Percentiles rank a stretch among this genome's conserved stretches.
These are phyloP conservation scores for Candida labiduridarum DNA, from an alignment of 1,139 yeast species.

Conservation along the genomic window DNA sequence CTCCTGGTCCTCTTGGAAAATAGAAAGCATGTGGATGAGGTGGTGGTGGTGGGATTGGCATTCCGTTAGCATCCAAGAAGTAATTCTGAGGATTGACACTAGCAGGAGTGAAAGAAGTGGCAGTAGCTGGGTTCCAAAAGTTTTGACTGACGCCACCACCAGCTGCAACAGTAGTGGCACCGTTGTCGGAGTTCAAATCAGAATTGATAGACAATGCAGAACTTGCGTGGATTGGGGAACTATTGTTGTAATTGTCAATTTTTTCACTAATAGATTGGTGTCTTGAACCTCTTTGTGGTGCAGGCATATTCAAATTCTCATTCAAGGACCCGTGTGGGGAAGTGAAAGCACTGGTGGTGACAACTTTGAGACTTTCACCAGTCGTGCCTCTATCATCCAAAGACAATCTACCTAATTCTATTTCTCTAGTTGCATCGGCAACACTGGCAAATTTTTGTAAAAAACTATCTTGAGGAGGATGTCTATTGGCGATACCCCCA, in stretches of 20 bases:
- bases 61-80: constrained; percentile 25
- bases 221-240: constrained; percentile 51
- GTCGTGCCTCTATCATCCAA: constrained; percentile 32
- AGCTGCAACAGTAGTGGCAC: constrained; percentile 2
- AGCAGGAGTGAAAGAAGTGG: constrained; percentile 57
- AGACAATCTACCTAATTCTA: constrained; percentile 48
- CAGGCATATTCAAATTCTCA: constrained; percentile 51
- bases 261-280: constrained; percentile 68
- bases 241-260: constrained; percentile 58
- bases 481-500: constrained; percentile 56
- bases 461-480: constrained; percentile 52
- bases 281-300: constrained; percentile 41
- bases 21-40: constrained; percentile 11
- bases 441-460: constrained; percentile 71
- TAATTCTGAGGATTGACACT: constrained; percentile 22
- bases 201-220: constrained; percentile 41
- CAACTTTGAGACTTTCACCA: constrained; percentile 17
- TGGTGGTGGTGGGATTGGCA: constrained; percentile 15
- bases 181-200: constrained; percentile 25
- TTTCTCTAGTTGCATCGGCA: constrained; percentile 78
- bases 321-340: constrained; percentile 54
- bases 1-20: constrained; percentile 1
- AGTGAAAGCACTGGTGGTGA: constrained; percentile 5
- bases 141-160: constrained; percentile 26
- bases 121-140: constrained; percentile 70